These are phyloP conservation scores for Ogataea nakhonphanomensis DNA, from an alignment of 805 yeast genomes.

Conservation along the genomic window DNA sequence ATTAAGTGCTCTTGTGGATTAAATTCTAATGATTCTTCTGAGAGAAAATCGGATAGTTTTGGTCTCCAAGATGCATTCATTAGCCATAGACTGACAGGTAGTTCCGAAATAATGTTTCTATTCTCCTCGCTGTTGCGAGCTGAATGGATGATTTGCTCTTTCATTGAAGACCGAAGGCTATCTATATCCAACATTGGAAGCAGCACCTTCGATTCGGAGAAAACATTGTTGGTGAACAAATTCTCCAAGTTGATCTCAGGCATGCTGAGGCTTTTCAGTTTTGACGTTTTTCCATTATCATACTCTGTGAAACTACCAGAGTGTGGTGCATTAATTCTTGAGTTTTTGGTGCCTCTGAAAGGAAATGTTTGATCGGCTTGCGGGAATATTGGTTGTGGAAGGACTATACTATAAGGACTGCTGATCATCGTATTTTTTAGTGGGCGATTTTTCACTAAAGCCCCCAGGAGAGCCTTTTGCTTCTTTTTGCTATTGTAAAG, in stretches of 20 bases:
- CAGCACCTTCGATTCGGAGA: conserved; percentile 19
- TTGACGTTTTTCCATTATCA: conserved; percentile 2
- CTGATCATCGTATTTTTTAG: conserved; percentile 11
- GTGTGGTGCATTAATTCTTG: background rate
- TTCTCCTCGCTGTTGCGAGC: background rate
- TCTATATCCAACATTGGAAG: conserved; percentile 20
- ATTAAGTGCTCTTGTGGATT: background rate
- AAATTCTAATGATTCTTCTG: too few species aligned
- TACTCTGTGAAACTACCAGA: background rate
- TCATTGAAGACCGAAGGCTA: background rate
- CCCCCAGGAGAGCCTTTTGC: conserved; percentile 9
- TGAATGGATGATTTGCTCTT: background rate
- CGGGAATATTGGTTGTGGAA: conserved; percentile 8
- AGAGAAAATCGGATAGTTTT: background rate
- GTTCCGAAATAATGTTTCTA: conserved; percentile 1
- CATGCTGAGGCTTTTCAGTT: conserved; percentile 13
- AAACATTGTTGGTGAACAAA: conserved; percentile 27
- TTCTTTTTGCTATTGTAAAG: conserved; percentile 33
- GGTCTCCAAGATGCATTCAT: conserved; percentile 21
- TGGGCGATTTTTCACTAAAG: conserved; percentile 7
- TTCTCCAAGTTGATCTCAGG: conserved; percentile 21
- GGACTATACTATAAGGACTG: conserved; percentile 13
- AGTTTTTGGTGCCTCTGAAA: background rate
- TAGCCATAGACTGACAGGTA: conserved; percentile 20
- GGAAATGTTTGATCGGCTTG: background rate